Percentiles rank a stretch among this genome's conserved stretches.
phyloP scores from a whole-genome alignment of 306 rosid species.

The Inga laurina region DNA sequence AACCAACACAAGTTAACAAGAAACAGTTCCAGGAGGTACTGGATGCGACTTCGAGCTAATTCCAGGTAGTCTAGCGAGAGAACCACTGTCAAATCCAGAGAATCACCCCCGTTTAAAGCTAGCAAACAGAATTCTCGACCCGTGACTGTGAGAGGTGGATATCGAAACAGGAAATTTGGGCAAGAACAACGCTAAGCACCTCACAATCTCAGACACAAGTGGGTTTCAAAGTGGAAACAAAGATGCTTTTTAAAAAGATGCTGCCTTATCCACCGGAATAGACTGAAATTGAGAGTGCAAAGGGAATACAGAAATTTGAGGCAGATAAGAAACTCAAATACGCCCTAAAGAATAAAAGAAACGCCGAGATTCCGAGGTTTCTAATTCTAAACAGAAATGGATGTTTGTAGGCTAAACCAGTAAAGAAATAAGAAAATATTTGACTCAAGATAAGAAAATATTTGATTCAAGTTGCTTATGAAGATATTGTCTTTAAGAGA shows the following conservation, averaged over 20 bases:
- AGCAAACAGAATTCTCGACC: conserved; percentile 37
- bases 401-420: conserved; percentile 22
- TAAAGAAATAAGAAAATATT: too few relatives aligned
- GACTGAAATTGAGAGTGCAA: conserved; percentile 51
- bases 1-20: conserved; percentile 53
- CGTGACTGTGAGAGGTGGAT: conserved; percentile 28
- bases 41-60: conserved; percentile 48
- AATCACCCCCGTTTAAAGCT: conserved; percentile 47
- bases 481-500: too few relatives aligned
- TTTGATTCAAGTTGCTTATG: too few relatives aligned
- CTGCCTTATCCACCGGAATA: conserved; percentile 70
- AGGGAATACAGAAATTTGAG: conserved; percentile 34
- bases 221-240: conserved; percentile 15
- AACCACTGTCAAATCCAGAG: conserved; percentile 67
- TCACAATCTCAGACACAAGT: conserved; percentile 37
- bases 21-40: conserved; percentile 50
- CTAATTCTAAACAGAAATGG: conserved; percentile 52
- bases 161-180: conserved; percentile 22
- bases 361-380: conserved; percentile 65
- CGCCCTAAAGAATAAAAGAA: conserved; percentile 60
- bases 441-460: too few relatives aligned
- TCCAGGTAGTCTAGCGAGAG: conserved; percentile 39
- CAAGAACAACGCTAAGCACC: conserved; percentile 36
- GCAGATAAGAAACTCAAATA: conserved; percentile 31
- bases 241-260: conserved; percentile 52